Base-by-base conservation (phyloP, 257 asterid species). In the Nicotiana noctiflora region DNA sequence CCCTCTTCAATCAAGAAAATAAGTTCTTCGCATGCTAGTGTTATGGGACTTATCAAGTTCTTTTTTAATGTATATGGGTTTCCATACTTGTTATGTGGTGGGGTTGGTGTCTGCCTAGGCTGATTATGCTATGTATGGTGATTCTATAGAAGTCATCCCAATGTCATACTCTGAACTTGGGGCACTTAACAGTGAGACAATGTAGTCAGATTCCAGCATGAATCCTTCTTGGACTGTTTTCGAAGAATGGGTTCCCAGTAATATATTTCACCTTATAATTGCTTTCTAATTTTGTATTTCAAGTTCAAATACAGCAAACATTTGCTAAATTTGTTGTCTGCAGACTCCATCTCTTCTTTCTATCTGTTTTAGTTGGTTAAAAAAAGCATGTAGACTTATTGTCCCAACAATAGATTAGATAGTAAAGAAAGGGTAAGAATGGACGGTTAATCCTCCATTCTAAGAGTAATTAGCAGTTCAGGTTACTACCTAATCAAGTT, bases 401-500 rank as follows among this genome's bases (percentile, higher is more conserved):
- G 13, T 49, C 79, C 61, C 79, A 49, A 74, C 40, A 23, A 14
- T 49, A 51, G 79, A 49, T 74, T 49, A 49, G 79, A 51, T 7
- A 29, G 61, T 23, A 62, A 74, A 49, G 23, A n/a, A 72, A 72
- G 78, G 60, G 23, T 74, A 74, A 49, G 79, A 49, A 72, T 46
- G 79, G 62, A n/a, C 0, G 8, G 62, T 17, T 49, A 46, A 72
- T 46, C 78, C 61, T 46, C 60, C 23, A 72, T 32, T 23, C 8
- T 19, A 72, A 72, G 40, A 49, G 40, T 72, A 72, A 49, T 46
- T 49, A 72, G 78, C 74, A 64, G 32, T 72, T 72, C 40, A 72
- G 44, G 44, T 72, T 72, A 21, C 78, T 72, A 23, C 23, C 40
- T 46, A 23, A 14, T 49, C 79, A 74, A 25, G 25, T 74, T 46